Base-by-base conservation (phyloP, 176 grass and related monocot species). In the Saccharum spontaneum region DNA sequence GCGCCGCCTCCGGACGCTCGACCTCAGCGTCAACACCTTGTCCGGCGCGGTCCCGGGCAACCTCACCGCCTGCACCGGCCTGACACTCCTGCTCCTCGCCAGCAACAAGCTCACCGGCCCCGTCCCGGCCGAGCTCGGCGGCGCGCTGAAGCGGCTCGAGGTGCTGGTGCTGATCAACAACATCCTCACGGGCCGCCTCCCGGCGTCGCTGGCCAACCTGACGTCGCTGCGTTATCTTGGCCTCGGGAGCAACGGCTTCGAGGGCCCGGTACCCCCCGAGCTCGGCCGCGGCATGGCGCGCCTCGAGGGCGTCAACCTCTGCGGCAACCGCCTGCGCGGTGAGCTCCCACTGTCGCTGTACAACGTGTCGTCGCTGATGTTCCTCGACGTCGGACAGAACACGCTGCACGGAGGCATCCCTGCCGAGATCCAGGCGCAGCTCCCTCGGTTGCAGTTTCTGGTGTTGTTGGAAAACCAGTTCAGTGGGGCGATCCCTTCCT, bases 201-300 rank as follows among this genome's bases (percentile, higher is more conserved):
- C 80, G 5, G 52, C 52, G 16, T 83, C 80, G 6, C 17, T 82
- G 24, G 49, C 22, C 14, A 82, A 82, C 67, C 37, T 82, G 67
- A 41, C 67, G 23, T 71, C 49, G 2, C 48, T 82, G 14, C 22
- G 4, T 15, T 0, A 0, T 0, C 34, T 82, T 8, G 4, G 11
- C 15, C 80, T 82, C 5, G 1, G 9, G 31, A 12, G 23, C 22
- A 84, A 84, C 43, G 8, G 16, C 8, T 45, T 84, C 13, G 61
- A 67, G 31, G 82, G 72, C 14, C 3, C 20, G 5, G n/a, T 84
- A 7, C 82, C 82, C 18, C 82, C 41, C 2, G 14, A 0, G 0
- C 31, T 84, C 12, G 82, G 82, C 67, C 37, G 34, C 60, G 6
- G 17, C 0, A 76, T 76, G 38, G 20, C 22, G 31, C 0, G 1